A percentile compares a stretch with the other conserved stretches of the same genome.
phyloP scores from a whole-genome alignment of 2,329 filamentous ascomycete genomes.

The Hypoxylon sp. region DNA sequence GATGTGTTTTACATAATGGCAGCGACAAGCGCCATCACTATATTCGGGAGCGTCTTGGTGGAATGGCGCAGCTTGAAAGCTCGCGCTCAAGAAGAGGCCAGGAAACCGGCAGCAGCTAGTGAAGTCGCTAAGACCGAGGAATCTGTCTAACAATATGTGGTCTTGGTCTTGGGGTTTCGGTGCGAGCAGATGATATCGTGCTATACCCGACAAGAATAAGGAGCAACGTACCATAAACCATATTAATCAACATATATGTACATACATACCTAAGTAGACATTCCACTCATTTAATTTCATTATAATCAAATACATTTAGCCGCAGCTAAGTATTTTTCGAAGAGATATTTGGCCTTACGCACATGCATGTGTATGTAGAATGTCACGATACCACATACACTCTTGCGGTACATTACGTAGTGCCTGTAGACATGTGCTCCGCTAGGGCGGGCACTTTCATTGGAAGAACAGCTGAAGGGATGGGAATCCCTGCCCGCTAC shows the following conservation, averaged over 20 bases:
- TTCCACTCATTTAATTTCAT: not conserved
- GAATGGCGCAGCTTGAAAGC: slow-evolving; percentile 47
- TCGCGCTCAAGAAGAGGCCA: slow-evolving; percentile 22
- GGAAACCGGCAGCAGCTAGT: not conserved
- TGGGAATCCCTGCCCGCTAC: not conserved
- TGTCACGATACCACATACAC: too few relatives aligned
- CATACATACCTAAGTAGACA: not conserved
- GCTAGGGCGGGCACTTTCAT: not conserved
- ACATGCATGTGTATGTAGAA: too few relatives aligned
- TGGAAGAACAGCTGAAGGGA: too few relatives aligned
- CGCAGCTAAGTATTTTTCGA: too few relatives aligned
- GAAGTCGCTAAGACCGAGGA: slow-evolving; percentile 8
- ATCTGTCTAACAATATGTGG: slow-evolving; percentile 7
- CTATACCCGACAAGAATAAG: not conserved
- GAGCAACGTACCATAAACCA: too few relatives aligned
- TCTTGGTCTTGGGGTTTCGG: not conserved
- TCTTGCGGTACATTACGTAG: too few relatives aligned
- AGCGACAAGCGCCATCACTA: slow-evolving; percentile 32
- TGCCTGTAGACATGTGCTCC: too few relatives aligned
- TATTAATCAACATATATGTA: too few relatives aligned
- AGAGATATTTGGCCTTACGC: too few relatives aligned
- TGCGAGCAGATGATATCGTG: too few relatives aligned
- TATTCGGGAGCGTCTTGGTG: slow-evolving; percentile 45
- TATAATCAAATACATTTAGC: too few relatives aligned
- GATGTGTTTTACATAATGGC: slow-evolving; percentile 44